Percentiles rank a stretch among this genome's conserved stretches.
Conservation (phyloP, 345 rosid genomes). For the Pistacia integerrima region DNA sequence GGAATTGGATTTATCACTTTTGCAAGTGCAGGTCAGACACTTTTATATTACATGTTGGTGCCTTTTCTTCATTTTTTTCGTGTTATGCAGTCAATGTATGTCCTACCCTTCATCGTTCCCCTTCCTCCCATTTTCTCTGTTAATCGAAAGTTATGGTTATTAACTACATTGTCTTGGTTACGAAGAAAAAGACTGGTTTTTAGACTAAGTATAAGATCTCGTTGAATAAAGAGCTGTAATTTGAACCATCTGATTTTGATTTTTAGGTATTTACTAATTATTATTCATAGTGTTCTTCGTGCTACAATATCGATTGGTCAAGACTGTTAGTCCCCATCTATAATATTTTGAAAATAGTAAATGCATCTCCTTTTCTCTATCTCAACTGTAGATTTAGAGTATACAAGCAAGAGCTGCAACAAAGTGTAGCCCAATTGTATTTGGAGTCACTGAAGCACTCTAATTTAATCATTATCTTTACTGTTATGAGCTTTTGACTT, state of each 20-base stretch:
- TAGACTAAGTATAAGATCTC: neutral
- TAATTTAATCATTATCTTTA: neutral
- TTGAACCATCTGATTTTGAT: neutral
- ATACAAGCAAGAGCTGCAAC: neutral
- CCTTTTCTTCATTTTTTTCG: constrained; percentile 9
- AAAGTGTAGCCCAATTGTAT: constrained; percentile 2
- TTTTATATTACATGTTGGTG: neutral
- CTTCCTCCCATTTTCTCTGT: neutral
- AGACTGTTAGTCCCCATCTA: neutral
- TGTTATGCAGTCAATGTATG: neutral
- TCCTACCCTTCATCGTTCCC: neutral
- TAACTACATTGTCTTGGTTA: neutral
- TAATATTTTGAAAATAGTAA: neutral
- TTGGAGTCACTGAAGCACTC: neutral
- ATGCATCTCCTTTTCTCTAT: too few relatives aligned
- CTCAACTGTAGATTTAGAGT: neutral
- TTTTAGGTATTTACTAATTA: neutral
- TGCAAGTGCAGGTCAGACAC: constrained; percentile 69
- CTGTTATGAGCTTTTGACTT: neutral
- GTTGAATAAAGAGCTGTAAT: neutral
- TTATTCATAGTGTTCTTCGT: neutral
- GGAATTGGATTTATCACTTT: constrained; percentile 97
- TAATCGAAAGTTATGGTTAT: neutral
- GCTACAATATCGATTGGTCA: neutral
- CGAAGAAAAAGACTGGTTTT: neutral